These are phyloP conservation scores for Geranium brycei DNA, from an alignment of 345 rosid genomes.

Conservation along the genomic window DNA sequence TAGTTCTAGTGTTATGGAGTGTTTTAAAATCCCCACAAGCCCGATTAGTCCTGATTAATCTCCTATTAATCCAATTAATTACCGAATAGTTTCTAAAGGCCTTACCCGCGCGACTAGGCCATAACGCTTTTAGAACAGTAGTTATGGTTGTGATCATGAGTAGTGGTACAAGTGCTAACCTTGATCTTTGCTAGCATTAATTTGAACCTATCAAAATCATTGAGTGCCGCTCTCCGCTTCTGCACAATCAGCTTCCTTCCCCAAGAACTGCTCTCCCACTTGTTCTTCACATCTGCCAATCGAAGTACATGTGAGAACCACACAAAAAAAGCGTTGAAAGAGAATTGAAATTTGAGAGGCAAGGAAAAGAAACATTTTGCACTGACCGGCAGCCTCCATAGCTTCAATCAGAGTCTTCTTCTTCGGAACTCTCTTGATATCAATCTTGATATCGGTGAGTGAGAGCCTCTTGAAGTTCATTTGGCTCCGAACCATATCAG, in stretches of 20 bases:
- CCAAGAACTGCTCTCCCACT: slow-evolving; percentile 88
- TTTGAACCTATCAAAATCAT: slow-evolving; percentile 77
- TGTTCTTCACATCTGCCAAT: slow-evolving; percentile 54
- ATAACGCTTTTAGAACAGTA: no score
- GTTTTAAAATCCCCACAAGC: no score
- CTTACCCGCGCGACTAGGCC: no score
- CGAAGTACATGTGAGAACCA: background rate
- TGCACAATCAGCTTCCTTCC: slow-evolving; percentile 73
- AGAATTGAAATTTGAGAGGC: background rate
- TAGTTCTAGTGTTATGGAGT: no score
- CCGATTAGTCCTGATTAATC: no score
- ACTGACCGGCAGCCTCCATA: slow-evolving; percentile 85
- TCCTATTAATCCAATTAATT: no score
- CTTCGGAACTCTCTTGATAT: slow-evolving; percentile 60
- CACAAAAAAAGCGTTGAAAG: background rate
- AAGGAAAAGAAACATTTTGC: background rate
- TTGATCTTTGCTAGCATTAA: slow-evolving; percentile 84
- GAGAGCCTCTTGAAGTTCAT: slow-evolving; percentile 90
- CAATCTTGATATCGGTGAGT: slow-evolving; percentile 73
- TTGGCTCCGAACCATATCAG: slow-evolving; percentile 83
- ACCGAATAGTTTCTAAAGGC: no score
- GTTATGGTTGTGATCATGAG: no score
- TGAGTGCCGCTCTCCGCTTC: slow-evolving; percentile 63
- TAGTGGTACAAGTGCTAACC: slow-evolving; percentile 21
- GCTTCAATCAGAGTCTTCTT: slow-evolving; percentile 82